phyloP scores from a whole-genome alignment of 2,329 filamentous ascomycete species.

The Botrytis fragariae region DNA sequence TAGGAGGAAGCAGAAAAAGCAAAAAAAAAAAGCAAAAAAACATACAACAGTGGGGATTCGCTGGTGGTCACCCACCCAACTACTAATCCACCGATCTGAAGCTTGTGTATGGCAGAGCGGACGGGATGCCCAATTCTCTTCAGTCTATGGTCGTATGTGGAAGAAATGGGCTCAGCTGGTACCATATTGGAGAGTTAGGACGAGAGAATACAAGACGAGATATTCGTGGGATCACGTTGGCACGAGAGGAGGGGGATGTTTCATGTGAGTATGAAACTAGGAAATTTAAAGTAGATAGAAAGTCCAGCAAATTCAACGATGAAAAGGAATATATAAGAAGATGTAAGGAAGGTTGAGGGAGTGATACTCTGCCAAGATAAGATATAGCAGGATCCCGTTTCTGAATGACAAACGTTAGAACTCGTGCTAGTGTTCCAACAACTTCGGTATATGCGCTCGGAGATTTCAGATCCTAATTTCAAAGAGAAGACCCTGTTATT shows the following conservation, averaged over 20 bases:
- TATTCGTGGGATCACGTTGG: background rate
- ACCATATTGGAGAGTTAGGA: background rate
- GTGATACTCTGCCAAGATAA: too few relatives aligned
- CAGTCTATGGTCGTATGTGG: slow-evolving; percentile 5
- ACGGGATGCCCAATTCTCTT: slow-evolving; percentile 11
- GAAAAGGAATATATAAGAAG: background rate
- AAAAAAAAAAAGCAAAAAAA: background rate
- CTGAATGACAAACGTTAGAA: too few relatives aligned
- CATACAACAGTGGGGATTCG: background rate
- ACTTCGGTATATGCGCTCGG: background rate
- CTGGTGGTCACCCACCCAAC: background rate
- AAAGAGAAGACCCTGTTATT: background rate
- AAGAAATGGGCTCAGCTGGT: rapidly evolving
- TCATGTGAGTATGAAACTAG: background rate
- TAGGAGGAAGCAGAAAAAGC: too few relatives aligned
- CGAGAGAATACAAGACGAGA: background rate
- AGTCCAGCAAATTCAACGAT: background rate
- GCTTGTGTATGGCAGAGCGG: background rate
- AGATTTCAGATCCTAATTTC: background rate
- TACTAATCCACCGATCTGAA: slow-evolving; percentile 1
- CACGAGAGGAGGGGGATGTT: background rate
- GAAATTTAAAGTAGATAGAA: background rate
- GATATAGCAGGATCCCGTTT: too few relatives aligned
- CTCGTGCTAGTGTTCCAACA: background rate
- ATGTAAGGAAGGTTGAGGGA: background rate